Evolutionary conservation across 805 yeast genomes (phyloP).

Genomic region (Komagataella populi): DNA sequence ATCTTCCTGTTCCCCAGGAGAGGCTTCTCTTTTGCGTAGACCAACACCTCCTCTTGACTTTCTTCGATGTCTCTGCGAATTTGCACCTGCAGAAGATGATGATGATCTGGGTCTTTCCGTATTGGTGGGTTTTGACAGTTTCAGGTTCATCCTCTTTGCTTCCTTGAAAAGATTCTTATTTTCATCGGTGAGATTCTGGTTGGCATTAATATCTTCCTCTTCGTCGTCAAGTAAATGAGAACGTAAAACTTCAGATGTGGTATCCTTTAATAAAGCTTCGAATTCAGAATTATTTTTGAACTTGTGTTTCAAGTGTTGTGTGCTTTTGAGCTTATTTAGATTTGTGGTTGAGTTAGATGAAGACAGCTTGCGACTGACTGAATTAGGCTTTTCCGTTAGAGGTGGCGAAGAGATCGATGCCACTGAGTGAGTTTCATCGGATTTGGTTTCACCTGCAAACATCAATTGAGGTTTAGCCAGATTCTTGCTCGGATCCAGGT

Average conservation of each 20-base stretch:
- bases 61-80: constrained; percentile 9
- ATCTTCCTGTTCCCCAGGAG: background rate
- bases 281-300: constrained; percentile 4
- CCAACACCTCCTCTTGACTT: constrained; percentile 16
- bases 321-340: background rate
- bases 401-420: background rate
- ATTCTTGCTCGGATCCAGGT: constrained; percentile 27
- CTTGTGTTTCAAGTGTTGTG: constrained; percentile 4
- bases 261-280: constrained; percentile 16
- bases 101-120: background rate
- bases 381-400: background rate
- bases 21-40: constrained; percentile 4
- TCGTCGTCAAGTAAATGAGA: constrained; percentile 27
- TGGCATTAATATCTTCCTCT: constrained; percentile 4
- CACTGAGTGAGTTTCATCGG: constrained; percentile 1
- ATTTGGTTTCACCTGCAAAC: constrained; percentile 8
- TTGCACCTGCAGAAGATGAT: background rate
- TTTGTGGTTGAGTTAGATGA: background rate
- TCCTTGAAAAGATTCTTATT: background rate
- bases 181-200: background rate
- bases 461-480: constrained; percentile 22
- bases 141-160: background rate
- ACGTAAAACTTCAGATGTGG: constrained; percentile 17
- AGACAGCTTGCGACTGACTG: background rate
- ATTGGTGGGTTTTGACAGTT: background rate